Evolutionary conservation across 2,329 filamentous ascomycete species (phyloP).

Genomic region (Aspergillus tamarii): DNA sequence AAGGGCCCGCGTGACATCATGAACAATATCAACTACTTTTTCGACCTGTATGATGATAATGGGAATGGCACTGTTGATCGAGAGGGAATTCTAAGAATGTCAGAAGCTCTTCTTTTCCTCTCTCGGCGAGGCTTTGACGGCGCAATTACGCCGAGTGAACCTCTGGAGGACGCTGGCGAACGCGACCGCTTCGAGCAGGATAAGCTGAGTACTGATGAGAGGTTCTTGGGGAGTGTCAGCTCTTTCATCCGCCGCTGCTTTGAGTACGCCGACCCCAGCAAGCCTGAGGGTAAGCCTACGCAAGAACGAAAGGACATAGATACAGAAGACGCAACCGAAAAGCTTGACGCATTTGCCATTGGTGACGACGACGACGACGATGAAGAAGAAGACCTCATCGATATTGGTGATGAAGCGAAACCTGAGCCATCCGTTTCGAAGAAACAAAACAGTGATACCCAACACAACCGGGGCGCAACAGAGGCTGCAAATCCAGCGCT

Average conservation of each 20-base stretch:
- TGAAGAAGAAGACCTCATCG: conserved; percentile 51
- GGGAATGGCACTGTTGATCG: conserved; percentile 88
- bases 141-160: conserved; percentile 66
- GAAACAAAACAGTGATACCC: neutral
- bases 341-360: conserved; percentile 69
- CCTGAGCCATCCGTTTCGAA: conserved; percentile 23
- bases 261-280: conserved; percentile 94
- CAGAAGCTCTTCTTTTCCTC: conserved; percentile 89
- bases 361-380: conserved; percentile 75
- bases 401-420: conserved; percentile 40
- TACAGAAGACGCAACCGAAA: conserved; percentile 36
- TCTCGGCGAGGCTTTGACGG: conserved; percentile 85
- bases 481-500: conserved; percentile 86
- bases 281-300: conserved; percentile 59
- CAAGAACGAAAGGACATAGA: conserved; percentile 34
- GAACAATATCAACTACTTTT: conserved; percentile 97
- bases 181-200: conserved; percentile 40
- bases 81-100: conserved; percentile 92
- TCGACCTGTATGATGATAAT: conserved; percentile 94
- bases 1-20: conserved; percentile 96
- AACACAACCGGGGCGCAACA: conserved; percentile 63
- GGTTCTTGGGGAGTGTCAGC: conserved; percentile 88
- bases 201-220: conserved; percentile 72
- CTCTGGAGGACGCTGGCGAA: conserved; percentile 56
- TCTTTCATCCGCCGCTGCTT: conserved; percentile 96